Evolutionary conservation across 257 asterid genomes (phyloP).

Genomic region (Lycium barbarum): DNA sequence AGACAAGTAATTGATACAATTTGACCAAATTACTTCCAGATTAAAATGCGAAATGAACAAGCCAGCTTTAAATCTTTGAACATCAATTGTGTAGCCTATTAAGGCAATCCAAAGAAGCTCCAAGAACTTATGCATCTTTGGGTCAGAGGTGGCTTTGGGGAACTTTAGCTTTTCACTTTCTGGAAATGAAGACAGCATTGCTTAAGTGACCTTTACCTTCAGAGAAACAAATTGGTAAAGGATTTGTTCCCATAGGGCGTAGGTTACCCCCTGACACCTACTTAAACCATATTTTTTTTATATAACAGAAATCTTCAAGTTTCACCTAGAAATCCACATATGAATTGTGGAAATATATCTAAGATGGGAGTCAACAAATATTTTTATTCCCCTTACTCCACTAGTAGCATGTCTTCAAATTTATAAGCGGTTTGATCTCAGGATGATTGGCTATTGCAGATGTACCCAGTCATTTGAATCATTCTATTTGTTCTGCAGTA

Average conservation of each 20-base stretch:
- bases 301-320: neutral
- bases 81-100: neutral
- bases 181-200: neutral
- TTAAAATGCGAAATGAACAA: constrained; percentile 11
- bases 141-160: constrained; percentile 13
- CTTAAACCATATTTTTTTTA: neutral
- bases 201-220: constrained; percentile 14
- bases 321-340: constrained; percentile 20
- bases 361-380: constrained; percentile 13
- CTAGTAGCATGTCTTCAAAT: constrained; percentile 1
- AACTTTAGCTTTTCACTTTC: neutral
- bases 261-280: neutral
- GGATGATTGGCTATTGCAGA: neutral
- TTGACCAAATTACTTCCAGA: constrained; percentile 4
- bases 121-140: neutral
- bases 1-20: neutral
- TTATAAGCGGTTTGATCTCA: neutral
- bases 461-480: neutral
- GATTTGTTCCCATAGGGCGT: neutral
- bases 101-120: neutral
- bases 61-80: neutral
- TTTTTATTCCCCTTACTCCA: neutral
- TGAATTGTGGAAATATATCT: neutral
- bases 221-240: neutral
- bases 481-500: neutral